Evolutionary conservation across 208 protist species (phyloP).

Genomic region (Giardia duodenalis): DNA sequence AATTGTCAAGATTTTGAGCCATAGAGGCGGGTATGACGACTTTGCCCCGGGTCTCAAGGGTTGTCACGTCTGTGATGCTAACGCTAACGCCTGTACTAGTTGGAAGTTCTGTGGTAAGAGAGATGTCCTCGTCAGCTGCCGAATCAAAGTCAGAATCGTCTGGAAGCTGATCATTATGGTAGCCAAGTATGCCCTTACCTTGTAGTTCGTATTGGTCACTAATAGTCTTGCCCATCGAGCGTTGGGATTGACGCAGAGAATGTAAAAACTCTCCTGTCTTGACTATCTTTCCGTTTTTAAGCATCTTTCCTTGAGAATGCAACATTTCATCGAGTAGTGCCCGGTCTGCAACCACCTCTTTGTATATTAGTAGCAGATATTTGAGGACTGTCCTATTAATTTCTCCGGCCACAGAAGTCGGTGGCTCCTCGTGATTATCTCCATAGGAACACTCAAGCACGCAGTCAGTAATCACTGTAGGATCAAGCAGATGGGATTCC

Average conservation of each 20-base stretch:
- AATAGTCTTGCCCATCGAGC: background rate
- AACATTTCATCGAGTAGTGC: background rate
- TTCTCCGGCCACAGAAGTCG: background rate
- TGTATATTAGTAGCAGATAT: background rate
- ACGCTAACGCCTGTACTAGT: background rate
- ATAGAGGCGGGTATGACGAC: background rate
- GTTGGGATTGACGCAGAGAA: too few relatives aligned
- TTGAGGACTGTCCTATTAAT: slow-evolving; percentile 5
- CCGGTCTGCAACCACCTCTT: background rate
- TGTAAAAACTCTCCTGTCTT: background rate
- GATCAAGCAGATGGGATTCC: too few relatives aligned
- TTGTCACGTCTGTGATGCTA: background rate
- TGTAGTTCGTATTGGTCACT: background rate
- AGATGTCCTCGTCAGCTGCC: background rate
- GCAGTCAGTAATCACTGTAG: too few relatives aligned
- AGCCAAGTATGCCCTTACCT: background rate
- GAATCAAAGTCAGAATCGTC: background rate
- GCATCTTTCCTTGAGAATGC: background rate
- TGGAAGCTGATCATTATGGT: background rate
- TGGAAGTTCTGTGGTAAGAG: too few relatives aligned
- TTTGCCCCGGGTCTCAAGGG: background rate
- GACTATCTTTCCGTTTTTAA: background rate
- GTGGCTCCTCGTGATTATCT: background rate
- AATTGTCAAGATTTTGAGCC: background rate
- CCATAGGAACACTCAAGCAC: background rate